These are phyloP conservation scores for Ustilago lituana DNA, from an alignment of 1,284 basidiomycete genomes.

Conservation along the genomic window DNA sequence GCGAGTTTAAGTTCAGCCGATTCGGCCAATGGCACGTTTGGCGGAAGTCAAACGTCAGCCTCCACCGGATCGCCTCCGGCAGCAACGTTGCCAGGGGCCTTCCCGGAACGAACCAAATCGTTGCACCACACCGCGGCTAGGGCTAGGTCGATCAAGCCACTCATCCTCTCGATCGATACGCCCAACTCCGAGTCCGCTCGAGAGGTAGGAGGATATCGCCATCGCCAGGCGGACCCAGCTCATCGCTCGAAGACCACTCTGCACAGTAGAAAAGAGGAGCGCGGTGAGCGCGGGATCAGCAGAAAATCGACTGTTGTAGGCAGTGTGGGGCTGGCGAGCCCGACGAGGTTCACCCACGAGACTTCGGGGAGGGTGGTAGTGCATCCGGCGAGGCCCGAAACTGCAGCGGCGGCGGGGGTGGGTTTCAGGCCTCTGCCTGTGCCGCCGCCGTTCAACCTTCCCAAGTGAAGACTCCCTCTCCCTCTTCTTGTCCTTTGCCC, in stretches of 20 bases:
- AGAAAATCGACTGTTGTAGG: not conserved
- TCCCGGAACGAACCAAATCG: conserved; percentile 17
- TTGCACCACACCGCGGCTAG: conserved; percentile 2
- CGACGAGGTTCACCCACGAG: conserved; percentile 14
- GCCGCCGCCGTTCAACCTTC: conserved; percentile 23
- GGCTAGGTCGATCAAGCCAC: conserved; percentile 9
- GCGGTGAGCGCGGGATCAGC: too few relatives aligned
- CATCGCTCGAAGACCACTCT: too few relatives aligned
- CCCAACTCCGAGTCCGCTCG: not conserved
- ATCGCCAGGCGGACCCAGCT: not conserved
- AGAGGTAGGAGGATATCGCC: conserved; percentile 8
- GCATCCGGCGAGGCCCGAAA: conserved; percentile 9
- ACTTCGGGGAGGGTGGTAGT: not conserved
- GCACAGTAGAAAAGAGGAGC: too few relatives aligned
- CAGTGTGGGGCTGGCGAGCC: conserved; percentile 11
- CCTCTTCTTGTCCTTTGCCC: conserved; percentile 2
- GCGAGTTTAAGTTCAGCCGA: conserved; percentile 5
- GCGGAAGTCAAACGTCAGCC: not conserved
- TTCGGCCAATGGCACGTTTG: conserved; percentile 26
- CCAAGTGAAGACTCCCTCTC: conserved; percentile 1
- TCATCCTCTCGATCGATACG: conserved; percentile 3
- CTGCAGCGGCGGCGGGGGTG: not conserved
- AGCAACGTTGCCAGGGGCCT: conserved; percentile 19
- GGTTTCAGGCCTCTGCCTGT: conserved; percentile 21
- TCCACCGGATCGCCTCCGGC: not conserved